Evolutionary conservation across 805 yeast species (phyloP), one percentile per base, ranked within the genome.

Genomic region (Saccharomyces kudriavzevii): DNA sequence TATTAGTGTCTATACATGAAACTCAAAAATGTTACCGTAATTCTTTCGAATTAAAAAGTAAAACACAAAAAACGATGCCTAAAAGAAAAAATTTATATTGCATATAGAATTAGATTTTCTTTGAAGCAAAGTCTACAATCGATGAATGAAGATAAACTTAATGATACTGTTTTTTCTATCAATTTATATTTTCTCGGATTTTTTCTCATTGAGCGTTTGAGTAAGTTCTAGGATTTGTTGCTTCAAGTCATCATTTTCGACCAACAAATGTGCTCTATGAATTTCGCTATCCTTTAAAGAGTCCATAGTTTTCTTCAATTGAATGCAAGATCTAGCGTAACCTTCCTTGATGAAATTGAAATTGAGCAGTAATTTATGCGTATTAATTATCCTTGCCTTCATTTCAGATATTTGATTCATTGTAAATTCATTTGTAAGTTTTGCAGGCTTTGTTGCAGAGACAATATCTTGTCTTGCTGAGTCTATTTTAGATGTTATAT

Each of bases 191-290:
- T 9, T 4, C 11, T 35, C 17, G 43, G 43, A 20, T 35, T 17
- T 11, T 35, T 20, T 35, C 17, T 35, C 43, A 35, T 35, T 35
- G 24, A 35, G 43, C 17, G n/a, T 35, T 17, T 17, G 43, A 35
- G 43, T 35, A 35, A 35, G 43, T 35, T 60, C 60, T 24, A 56
- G 50, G 43, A 70, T 53, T 30, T 61, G 55, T 54, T 59, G 62
- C 51, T 66, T 70, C 57, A 73, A 59, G n/a, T 64, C 60, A 56
- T 70, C 69, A 54, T 74, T 74, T 52, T 74, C 76, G 43, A 65
- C 59, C 57, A 70, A 55, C 26, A 74, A 55, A 47, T 65, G 68
- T 2, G 73, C 65, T 61, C 76, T 68, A 56, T 64, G 66, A 49
- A 60, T 57, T 58, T 74, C 77, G 49, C 73, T 70, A 49, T 68